phyloP scores from a whole-genome alignment of 805 yeast species.

The Debaryomyces hansenii region DNA sequence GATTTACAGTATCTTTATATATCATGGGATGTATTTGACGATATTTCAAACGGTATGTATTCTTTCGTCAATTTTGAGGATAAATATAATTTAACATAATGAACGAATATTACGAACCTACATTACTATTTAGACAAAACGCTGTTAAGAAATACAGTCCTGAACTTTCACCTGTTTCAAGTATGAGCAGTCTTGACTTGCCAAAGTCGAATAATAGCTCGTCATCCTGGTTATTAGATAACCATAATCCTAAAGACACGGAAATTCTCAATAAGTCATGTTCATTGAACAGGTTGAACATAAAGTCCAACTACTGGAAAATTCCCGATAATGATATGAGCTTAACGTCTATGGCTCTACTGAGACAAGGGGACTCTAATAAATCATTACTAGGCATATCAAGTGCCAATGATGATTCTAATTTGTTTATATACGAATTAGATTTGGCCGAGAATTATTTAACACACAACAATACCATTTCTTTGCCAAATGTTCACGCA shows the following conservation, averaged over 20 bases:
- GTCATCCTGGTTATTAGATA: conserved; percentile 31
- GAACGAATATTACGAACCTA: conserved; percentile 41
- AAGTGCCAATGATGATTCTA: conserved; percentile 45
- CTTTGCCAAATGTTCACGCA: conserved; percentile 54
- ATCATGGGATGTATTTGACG: background rate
- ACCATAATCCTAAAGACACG: conserved; percentile 25
- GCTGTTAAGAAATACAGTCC: conserved; percentile 32
- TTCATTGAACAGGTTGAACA: conserved; percentile 38
- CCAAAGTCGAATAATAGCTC: conserved; percentile 3
- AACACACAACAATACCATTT: conserved; percentile 59
- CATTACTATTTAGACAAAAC: conserved; percentile 40
- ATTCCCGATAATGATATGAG: conserved; percentile 44
- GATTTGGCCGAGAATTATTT: conserved; percentile 39
- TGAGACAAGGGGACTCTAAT: conserved; percentile 10
- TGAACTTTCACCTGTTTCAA: conserved; percentile 20
- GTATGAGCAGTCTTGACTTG: background rate
- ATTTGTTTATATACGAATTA: conserved; percentile 52
- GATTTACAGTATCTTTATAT: background rate
- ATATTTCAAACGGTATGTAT: background rate
- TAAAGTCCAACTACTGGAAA: conserved; percentile 46
- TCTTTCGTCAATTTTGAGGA: background rate
- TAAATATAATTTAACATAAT: conserved; percentile 10
- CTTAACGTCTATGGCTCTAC: conserved; percentile 44
- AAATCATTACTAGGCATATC: conserved; percentile 53
- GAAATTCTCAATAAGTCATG: conserved; percentile 43